These are phyloP conservation scores for Claviceps sorghi DNA, from an alignment of 2,329 filamentous ascomycete genomes.

Conservation along the genomic window DNA sequence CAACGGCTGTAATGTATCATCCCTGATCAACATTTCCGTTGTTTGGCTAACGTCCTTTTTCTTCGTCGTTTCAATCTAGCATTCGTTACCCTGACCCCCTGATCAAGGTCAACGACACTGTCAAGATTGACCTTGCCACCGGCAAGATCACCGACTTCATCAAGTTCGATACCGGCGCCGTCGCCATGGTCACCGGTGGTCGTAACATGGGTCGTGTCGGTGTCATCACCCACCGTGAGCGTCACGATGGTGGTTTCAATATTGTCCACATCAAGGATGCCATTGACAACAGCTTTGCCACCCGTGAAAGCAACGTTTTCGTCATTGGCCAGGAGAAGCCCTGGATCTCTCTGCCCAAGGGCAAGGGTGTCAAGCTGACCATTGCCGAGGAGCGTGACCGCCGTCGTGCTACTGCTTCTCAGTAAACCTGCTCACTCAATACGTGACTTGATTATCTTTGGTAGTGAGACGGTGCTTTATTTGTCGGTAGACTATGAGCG, in stretches of 20 bases:
- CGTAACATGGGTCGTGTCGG: constrained; percentile 99
- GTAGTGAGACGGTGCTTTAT: constrained; percentile 7
- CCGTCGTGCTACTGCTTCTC: constrained; percentile 54
- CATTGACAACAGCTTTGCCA: constrained; percentile 99
- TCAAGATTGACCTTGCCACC: constrained; percentile 94
- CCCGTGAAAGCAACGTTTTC: constrained; percentile 99
- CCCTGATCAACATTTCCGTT: constrained; percentile 8
- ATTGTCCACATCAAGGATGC: constrained; percentile 99
- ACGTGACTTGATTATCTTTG: background rate
- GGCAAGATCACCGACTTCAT: constrained; percentile 98
- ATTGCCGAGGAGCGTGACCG: constrained; percentile 99
- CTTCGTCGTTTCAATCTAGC: constrained; percentile 46
- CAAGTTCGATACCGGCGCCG: constrained; percentile 95
- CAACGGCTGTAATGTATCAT: constrained; percentile 48
- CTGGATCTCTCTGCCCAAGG: constrained; percentile 98
- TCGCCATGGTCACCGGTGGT: constrained; percentile 98
- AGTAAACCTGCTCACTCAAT: constrained; percentile 25
- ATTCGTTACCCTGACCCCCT: constrained; percentile 97
- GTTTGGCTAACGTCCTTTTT: constrained; percentile 19
- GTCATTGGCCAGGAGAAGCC: constrained; percentile 98
- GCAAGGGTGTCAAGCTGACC: constrained; percentile 99
- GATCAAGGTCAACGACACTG: constrained; percentile 99
- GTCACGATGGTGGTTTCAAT: constrained; percentile 99
- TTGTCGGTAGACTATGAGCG: constrained; percentile 10
- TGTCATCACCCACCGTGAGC: constrained; percentile 99